These are phyloP conservation scores for Vanrija pseudolonga DNA, from an alignment of 1,284 basidiomycete species.

Conservation along the genomic window DNA sequence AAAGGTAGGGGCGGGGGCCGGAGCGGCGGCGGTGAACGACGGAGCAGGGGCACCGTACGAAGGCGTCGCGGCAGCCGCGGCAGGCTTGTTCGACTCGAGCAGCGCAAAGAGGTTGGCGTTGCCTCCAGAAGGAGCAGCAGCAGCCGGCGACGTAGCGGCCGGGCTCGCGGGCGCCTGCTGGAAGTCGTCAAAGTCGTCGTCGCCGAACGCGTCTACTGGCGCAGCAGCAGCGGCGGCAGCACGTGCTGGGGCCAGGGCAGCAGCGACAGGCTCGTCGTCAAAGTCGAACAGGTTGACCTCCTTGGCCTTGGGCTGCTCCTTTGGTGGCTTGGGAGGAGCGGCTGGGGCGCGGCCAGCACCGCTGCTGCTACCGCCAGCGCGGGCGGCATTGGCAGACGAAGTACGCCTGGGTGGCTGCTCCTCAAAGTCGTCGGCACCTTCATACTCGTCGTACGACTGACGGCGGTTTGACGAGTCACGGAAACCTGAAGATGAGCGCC, in stretches of 20 bases:
- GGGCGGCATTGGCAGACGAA: constrained; percentile 8
- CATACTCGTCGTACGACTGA: constrained; percentile 72
- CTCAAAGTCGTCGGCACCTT: constrained; percentile 91
- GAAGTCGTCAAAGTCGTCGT: constrained; percentile 89
- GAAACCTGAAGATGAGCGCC: constrained; percentile 5
- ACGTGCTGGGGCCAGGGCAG: constrained; percentile 23
- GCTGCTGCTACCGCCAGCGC: neutral
- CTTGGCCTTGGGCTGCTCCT: constrained; percentile 49
- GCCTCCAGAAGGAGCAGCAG: constrained; percentile 23
- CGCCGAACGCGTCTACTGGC: constrained; percentile 15
- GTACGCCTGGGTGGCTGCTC: constrained; percentile 45
- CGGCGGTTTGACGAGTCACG: constrained; percentile 5
- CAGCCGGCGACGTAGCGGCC: constrained; percentile 24
- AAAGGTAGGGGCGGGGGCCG: constrained; percentile 23
- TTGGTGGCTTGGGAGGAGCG: constrained; percentile 52
- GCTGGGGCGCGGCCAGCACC: constrained; percentile 35
- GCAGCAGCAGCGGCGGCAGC: constrained; percentile 26
- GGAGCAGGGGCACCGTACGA: constrained; percentile 5
- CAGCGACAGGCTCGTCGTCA: constrained; percentile 57
- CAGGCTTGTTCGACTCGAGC: constrained; percentile 43
- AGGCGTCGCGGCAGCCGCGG: constrained; percentile 13
- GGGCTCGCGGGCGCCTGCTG: constrained; percentile 69
- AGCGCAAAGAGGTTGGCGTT: constrained; percentile 55
- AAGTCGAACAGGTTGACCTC: constrained; percentile 73
- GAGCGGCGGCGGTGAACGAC: constrained; percentile 23